Conservation (phyloP, 2,329 filamentous ascomycete species). For the Stagonosporopsis cucurbitacearum region DNA sequence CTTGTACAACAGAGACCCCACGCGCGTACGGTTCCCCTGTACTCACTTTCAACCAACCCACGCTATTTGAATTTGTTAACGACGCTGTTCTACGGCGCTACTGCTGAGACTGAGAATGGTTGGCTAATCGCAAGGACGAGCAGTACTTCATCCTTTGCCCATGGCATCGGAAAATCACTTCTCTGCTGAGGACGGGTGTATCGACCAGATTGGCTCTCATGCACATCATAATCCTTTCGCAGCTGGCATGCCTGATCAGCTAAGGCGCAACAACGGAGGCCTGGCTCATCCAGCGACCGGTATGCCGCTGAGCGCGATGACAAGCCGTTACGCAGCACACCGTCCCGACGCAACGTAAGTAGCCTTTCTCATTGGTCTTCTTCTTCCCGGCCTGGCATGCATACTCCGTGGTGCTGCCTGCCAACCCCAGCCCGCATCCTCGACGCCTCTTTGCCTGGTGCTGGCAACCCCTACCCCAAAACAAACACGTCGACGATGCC, state of each 20-base stretch:
- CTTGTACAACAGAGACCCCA: slow-evolving; percentile 44
- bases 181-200: slow-evolving; percentile 54
- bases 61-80: slow-evolving; percentile 49
- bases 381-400: slow-evolving; percentile 41
- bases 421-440: slow-evolving; percentile 45
- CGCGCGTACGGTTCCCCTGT: slow-evolving; percentile 33
- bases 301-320: slow-evolving; percentile 56
- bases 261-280: slow-evolving; percentile 59
- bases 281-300: slow-evolving; percentile 55
- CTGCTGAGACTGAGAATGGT: slow-evolving; percentile 33
- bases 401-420: slow-evolving; percentile 48
- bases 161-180: slow-evolving; percentile 53
- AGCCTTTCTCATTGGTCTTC: slow-evolving; percentile 49
- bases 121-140: slow-evolving; percentile 52
- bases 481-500: slow-evolving; percentile 52
- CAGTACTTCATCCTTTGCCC: slow-evolving; percentile 53
- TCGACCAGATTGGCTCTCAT: slow-evolving; percentile 54
- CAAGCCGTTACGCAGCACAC: slow-evolving; percentile 59
- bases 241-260: slow-evolving; percentile 55
- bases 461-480: slow-evolving; percentile 48
- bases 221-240: slow-evolving; percentile 54
- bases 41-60: slow-evolving; percentile 39
- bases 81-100: slow-evolving; percentile 42
- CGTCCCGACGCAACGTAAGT: slow-evolving; percentile 65
- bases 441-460: slow-evolving; percentile 47